A percentile compares a stretch with the other conserved stretches of the same genome.
These are phyloP conservation scores for Monosporozyma unispora DNA, from an alignment of 805 yeast genomes.

Conservation along the genomic window DNA sequence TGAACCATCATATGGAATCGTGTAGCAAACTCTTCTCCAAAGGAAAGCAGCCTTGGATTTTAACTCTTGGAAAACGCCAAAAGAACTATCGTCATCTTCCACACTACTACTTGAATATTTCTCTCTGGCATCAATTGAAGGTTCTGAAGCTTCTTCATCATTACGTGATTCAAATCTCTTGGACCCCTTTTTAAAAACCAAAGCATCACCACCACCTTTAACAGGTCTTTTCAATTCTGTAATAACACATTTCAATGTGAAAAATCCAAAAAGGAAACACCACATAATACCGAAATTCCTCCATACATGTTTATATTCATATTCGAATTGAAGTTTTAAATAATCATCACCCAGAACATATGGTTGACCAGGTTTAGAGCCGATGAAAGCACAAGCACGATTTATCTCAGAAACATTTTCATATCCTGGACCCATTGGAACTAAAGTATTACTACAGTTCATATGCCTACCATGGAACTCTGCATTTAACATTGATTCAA, in stretches of 20 bases:
- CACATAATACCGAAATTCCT: conserved; percentile 66
- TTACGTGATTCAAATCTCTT: conserved; percentile 3
- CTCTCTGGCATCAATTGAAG: conserved; percentile 9
- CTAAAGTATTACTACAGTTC: conserved; percentile 28
- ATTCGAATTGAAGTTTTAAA: conserved; percentile 39
- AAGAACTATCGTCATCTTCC: conserved; percentile 1
- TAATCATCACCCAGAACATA: conserved; percentile 54
- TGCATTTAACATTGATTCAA: conserved; percentile 41
- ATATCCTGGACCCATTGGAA: conserved; percentile 54
- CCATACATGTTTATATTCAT: conserved; percentile 59
- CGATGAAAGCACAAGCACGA: conserved; percentile 50
- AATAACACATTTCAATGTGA: conserved; percentile 14
- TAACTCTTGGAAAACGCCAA: conserved; percentile 19
- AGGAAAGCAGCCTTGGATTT: conserved; percentile 42
- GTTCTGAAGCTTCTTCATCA: conserved; percentile 17
- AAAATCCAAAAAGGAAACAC: conserved; percentile 34
- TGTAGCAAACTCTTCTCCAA: conserved; percentile 65
- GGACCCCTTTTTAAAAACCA: conserved; percentile 48
- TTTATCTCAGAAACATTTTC: conserved; percentile 30
- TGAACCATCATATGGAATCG: conserved; percentile 48
- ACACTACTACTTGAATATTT: conserved; percentile 5
- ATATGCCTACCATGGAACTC: conserved; percentile 22
- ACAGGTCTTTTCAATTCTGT: conserved; percentile 21
- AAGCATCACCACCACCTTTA: conserved; percentile 30
- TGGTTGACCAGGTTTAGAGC: conserved; percentile 46